Evolutionary conservation across 148 eudicot genomes (phyloP).

Genomic region (Rhododendron griersonianum): DNA sequence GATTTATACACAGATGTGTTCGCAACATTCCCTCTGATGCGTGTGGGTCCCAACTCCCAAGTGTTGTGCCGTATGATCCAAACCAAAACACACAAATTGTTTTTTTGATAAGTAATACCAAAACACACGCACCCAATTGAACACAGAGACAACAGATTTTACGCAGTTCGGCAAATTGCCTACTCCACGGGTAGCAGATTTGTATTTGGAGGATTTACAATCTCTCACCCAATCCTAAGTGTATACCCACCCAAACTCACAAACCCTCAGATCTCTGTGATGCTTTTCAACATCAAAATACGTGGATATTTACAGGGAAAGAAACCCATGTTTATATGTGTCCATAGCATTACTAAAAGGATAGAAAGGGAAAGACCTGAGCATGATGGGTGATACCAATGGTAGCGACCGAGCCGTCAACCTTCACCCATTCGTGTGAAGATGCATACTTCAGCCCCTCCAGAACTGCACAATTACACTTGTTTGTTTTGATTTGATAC

Average conservation of each 20-base stretch:
- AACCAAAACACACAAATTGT: not conserved
- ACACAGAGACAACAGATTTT: not conserved
- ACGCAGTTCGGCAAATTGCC: not conserved
- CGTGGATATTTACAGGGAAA: not conserved
- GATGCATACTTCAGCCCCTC: constrained; percentile 78
- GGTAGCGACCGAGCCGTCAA: constrained; percentile 87
- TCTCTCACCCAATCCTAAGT: not conserved
- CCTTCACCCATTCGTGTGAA: constrained; percentile 95
- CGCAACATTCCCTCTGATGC: not conserved
- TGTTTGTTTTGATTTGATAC: not conserved
- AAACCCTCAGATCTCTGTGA: not conserved
- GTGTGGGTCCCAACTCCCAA: not conserved
- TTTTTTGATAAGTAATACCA: no score
- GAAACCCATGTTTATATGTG: not conserved
- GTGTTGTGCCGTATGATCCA: not conserved
- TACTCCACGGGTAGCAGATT: not conserved
- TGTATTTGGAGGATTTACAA: not conserved
- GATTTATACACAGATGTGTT: not conserved
- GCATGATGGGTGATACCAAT: constrained; percentile 98
- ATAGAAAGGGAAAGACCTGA: constrained; percentile 44
- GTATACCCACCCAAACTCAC: not conserved
- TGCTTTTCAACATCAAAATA: not conserved
- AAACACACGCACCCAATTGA: not conserved
- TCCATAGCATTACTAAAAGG: not conserved
- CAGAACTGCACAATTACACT: constrained; percentile 42